Percentiles rank a stretch among this genome's conserved stretches.
Evolutionary conservation across 108 stramenopile genomes (phyloP).

Genomic region (Chaetoceros tenuissimus): DNA sequence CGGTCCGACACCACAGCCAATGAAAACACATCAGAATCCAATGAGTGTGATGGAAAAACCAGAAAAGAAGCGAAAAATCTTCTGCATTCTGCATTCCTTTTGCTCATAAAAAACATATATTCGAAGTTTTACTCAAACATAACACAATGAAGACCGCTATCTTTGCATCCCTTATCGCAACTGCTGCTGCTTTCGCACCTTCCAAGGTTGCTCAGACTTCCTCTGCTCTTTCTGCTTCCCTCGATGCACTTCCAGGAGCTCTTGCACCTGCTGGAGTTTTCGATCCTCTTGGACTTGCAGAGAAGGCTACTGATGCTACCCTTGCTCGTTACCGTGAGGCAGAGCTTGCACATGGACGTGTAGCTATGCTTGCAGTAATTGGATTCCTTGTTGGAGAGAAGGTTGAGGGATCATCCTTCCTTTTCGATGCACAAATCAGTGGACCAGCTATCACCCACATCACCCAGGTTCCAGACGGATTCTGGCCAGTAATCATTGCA

Average conservation of each 20-base stretch:
- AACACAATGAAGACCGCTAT: constrained; percentile 52
- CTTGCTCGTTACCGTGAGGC: constrained; percentile 85
- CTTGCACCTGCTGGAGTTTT: constrained; percentile 48
- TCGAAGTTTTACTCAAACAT: background rate
- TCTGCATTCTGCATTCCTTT: no score
- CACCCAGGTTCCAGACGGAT: constrained; percentile 53
- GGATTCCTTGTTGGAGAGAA: constrained; percentile 72
- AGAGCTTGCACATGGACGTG: constrained; percentile 78
- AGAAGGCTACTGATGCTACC: constrained; percentile 55
- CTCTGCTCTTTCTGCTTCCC: background rate
- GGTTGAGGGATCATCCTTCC: constrained; percentile 67
- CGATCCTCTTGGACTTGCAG: constrained; percentile 67
- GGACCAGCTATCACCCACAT: constrained; percentile 91
- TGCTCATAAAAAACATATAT: background rate
- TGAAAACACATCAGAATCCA: no score
- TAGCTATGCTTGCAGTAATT: constrained; percentile 43
- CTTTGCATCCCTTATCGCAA: constrained; percentile 31
- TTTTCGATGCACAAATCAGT: constrained; percentile 60
- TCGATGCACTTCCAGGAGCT: constrained; percentile 25
- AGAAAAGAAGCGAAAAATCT: no score
- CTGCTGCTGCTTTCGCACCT: constrained; percentile 51
- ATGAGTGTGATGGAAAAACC: no score
- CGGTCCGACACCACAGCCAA: no score
- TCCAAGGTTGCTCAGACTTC: constrained; percentile 2
- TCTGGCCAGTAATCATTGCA: constrained; percentile 52